Evolutionary conservation across 129 eudicot species (phyloP), one percentile per base, ranked within the genome.

Genomic region (Centrapalus pauciflorus): DNA sequence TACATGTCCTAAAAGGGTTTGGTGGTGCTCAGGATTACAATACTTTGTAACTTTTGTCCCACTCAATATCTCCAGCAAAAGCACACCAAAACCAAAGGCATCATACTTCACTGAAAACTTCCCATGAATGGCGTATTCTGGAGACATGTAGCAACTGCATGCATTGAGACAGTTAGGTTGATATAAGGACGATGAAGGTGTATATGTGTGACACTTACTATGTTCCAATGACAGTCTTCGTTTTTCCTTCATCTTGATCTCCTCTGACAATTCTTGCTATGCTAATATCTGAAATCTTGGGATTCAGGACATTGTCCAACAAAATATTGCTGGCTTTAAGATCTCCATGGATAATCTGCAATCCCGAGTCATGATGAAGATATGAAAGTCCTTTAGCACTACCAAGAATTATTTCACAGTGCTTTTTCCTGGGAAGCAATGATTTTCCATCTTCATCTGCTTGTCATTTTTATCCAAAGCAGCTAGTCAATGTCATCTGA

Each of bases 271-370:
- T 63, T 63, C 55, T 63, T 20, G 54, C 68, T 40, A 62, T 62
- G 10, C 68, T 33, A 7, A 62, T 35, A 21, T 63, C 69, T 45
- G 70, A 41, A 7, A 65, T 65, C 29, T 65, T 65, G 70, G 38
- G 70, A 23, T 65, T 65, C 57, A 43, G 38, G 0, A 43, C 57
- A 38, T 19, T 61, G 25, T 61, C 46, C n/a, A 45, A 54, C 30
- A 43, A 64, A 45, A 64, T 23, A 27, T 64, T 64, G 35, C 55
- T 64, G 70, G 41, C 70, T 28, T 64, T 64, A 1, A 64, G 70
- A 64, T 64, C 70, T 32, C 56, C 43, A n/a, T 43, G 55, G 13
- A 64, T 64, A 64, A 64, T 64, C 43, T 35, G 48, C 49, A 64
- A 14, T 45, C 70, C 27, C 21, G 70, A 64, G 70, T 64, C 70